A percentile compares a stretch with the other conserved stretches of the same genome.
These are phyloP conservation scores for Citrullus mucosospermus DNA, from an alignment of 306 rosid genomes.

Conservation along the genomic window DNA sequence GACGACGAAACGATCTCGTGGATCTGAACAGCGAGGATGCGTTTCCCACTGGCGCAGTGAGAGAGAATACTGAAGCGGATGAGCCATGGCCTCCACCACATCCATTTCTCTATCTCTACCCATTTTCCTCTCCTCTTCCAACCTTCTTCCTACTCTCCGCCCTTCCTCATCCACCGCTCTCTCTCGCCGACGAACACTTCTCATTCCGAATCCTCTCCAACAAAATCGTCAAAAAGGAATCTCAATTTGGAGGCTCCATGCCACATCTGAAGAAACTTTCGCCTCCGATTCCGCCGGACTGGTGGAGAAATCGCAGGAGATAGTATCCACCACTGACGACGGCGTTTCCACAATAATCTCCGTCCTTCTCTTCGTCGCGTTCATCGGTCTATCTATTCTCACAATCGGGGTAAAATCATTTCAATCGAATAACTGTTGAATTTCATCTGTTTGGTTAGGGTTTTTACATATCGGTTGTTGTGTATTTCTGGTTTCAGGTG, in stretches of 20 bases:
- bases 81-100: slow-evolving; percentile 47
- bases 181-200: slow-evolving; percentile 10
- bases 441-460: not conserved
- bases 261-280: slow-evolving; percentile 26
- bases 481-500: slow-evolving; percentile 31
- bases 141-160: slow-evolving; percentile 8
- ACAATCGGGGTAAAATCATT: slow-evolving; percentile 58
- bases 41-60: slow-evolving; percentile 5
- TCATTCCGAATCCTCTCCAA: slow-evolving; percentile 16
- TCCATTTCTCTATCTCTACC: slow-evolving; percentile 33
- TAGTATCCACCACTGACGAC: slow-evolving; percentile 31
- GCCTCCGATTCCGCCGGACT: slow-evolving; percentile 25
- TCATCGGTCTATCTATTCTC: slow-evolving; percentile 56
- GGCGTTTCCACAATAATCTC: slow-evolving; percentile 34
- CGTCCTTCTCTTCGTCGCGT: slow-evolving; percentile 58
- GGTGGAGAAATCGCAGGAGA: slow-evolving; percentile 38
- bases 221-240: not conserved
- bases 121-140: slow-evolving; percentile 20
- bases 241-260: slow-evolving; percentile 19
- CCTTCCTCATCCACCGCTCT: slow-evolving; percentile 3
- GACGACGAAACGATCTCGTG: not conserved
- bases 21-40: slow-evolving; percentile 4
- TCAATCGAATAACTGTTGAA: not conserved
- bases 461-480: not conserved
- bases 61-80: slow-evolving; percentile 17